A percentile compares a stretch with the other conserved stretches of the same genome.
These are phyloP conservation scores for Eutrema yunnanense DNA, from an alignment of 345 rosid genomes.

Conservation along the genomic window DNA sequence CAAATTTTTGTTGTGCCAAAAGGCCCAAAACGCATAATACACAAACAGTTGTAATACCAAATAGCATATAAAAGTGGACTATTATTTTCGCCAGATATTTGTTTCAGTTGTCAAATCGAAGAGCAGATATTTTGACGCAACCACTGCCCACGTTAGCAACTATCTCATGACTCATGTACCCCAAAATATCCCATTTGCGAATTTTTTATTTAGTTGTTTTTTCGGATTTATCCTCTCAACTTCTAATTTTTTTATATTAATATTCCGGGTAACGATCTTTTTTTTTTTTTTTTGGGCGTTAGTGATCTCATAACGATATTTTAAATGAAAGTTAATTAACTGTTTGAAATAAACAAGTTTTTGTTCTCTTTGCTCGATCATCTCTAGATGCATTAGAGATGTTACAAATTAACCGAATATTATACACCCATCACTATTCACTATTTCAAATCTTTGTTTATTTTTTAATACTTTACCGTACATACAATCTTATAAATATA, in stretches of 20 bases:
- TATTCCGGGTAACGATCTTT: not conserved
- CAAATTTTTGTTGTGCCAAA: too few species aligned
- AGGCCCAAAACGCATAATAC: too few species aligned
- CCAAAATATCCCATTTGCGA: not conserved
- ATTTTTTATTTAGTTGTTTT: not conserved
- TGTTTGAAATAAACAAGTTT: not conserved
- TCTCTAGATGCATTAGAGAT: not conserved
- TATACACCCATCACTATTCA: not conserved
- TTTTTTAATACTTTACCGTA: too few species aligned
- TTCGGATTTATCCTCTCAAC: not conserved
- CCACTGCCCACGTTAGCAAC: not conserved
- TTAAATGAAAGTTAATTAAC: too few species aligned
- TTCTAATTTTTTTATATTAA: not conserved
- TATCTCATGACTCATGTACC: not conserved
- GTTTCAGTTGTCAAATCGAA: not conserved
- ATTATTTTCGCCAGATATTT: conserved; percentile 1
- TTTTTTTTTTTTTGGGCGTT: not conserved
- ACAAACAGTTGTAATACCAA: too few species aligned
- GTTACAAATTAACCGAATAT: not conserved
- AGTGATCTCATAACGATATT: not conserved
- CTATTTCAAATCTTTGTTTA: not conserved
- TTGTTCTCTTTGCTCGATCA: not conserved
- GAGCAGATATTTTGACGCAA: conserved; percentile 9
- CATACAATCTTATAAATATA: too few species aligned
- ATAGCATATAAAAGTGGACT: too few species aligned